phyloP scores from a whole-genome alignment of 106 monocot species.

The Amphibolis antarctica region DNA sequence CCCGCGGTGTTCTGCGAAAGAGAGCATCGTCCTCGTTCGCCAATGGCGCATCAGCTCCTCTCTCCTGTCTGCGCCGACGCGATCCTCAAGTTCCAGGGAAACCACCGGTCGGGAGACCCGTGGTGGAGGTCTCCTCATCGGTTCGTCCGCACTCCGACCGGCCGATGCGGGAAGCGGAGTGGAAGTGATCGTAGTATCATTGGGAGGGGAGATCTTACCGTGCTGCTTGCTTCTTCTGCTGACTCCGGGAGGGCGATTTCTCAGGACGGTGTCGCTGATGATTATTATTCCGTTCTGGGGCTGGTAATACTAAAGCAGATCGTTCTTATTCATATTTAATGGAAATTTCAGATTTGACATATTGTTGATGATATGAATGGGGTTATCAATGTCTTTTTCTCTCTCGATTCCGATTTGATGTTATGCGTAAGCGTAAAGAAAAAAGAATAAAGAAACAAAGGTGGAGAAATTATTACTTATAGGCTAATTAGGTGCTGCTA shows the following conservation, averaged over 20 bases:
- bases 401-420: too few relatives aligned
- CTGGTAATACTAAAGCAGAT: conserved; percentile 27
- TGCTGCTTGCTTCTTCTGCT: conserved; percentile 16
- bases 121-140: neutral
- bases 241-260: conserved; percentile 7
- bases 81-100: conserved; percentile 23
- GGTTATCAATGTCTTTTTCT: too few relatives aligned
- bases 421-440: too few relatives aligned
- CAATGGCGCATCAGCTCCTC: conserved; percentile 39
- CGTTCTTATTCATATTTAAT: neutral
- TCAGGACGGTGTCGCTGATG: conserved; percentile 35
- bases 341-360: neutral
- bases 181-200: neutral
- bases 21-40: too few relatives aligned
- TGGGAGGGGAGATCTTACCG: neutral
- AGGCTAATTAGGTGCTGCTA: too few relatives aligned
- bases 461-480: too few relatives aligned
- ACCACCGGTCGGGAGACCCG: conserved; percentile 2
- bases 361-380: too few relatives aligned
- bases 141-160: neutral
- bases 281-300: conserved; percentile 64
- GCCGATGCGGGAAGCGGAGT: neutral
- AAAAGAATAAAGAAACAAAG: too few relatives aligned
- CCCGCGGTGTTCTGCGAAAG: too few relatives aligned
- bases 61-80: conserved; percentile 41